Base-by-base conservation (phyloP, 2,329 filamentous ascomycete genomes). In the Ophiocordyceps polyrhachis-furcata region DNA sequence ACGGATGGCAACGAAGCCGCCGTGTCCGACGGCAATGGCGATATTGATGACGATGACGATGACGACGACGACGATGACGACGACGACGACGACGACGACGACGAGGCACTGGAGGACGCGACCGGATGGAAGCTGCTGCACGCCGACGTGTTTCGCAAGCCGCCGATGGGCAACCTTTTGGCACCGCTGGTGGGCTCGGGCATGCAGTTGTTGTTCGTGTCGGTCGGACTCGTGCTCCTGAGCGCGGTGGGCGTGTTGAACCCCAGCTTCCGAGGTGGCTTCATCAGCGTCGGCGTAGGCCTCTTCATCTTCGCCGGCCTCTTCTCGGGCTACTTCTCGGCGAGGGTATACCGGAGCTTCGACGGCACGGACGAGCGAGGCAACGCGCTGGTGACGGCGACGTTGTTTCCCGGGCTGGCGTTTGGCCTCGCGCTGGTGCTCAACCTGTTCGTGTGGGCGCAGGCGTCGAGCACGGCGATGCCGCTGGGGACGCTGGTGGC, bases 41-140 rank as follows among this genome's bases (percentile, higher is more conserved):
- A 65, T n/a, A n/a, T n/a, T 1, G 78, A 77, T n/a, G 25, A 4
- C n/a, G 28, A 20, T 17, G 29, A 20, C 2, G 41, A 65, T 1
- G 78, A 77, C 28, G 25, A 4, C n/a, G 28, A 20, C 28, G 29
- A 20, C 2, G 41, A 19, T 28, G 29, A 5, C 23, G 69, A 65
- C 41, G 70, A 74, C 49, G 66, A 51, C 40, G 73, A 69, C 44
- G 63, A 59, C 6, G 65, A 61, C 51, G 76, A 70, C 48, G 67
- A 64, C 1, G 78, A 78, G 40, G 63, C 73, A 0, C 59, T 84
- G 7, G 86, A 93, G 54, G 86, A 93, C 52, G 72, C 83, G 25
- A 84, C 83, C 2, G 85, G 86, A 43, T 93, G 86, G 86, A 93
- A 93, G 59, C 67, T 91, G 15, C 69, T 93, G 3, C 84, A 93